phyloP scores from a whole-genome alignment of 495 filamentous ascomycete genomes.

The Sporormia fimetaria region DNA sequence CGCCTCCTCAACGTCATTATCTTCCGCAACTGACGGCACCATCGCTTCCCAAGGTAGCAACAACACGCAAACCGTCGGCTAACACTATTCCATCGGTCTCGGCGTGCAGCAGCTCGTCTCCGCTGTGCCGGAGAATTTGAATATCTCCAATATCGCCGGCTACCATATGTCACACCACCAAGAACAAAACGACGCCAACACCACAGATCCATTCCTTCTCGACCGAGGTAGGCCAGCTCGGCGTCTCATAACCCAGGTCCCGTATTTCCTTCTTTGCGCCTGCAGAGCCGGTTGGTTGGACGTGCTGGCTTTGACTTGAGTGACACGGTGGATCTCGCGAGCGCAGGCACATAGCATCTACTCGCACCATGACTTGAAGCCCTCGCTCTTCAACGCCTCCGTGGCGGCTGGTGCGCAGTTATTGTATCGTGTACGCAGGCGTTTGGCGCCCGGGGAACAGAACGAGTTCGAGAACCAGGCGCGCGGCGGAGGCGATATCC shows the following conservation, averaged over 20 bases:
- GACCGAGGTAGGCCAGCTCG: constrained; percentile 37
- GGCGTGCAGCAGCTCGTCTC: constrained; percentile 35
- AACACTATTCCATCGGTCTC: constrained; percentile 37
- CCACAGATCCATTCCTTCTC: constrained; percentile 42
- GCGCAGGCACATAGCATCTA: constrained; percentile 39
- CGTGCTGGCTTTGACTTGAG: constrained; percentile 33
- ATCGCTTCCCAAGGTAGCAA: constrained; percentile 37
- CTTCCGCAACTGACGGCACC: constrained; percentile 41
- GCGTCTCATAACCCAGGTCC: constrained; percentile 37
- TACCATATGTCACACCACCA: constrained; percentile 40
- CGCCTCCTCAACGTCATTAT: constrained; percentile 42
- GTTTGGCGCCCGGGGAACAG: constrained; percentile 29
- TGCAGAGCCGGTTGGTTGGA: constrained; percentile 31
- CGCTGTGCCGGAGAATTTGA: constrained; percentile 36
- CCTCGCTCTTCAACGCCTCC: constrained; percentile 31
- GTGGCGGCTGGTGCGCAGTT: constrained; percentile 35
- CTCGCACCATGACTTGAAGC: constrained; percentile 30
- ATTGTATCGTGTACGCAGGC: constrained; percentile 37
- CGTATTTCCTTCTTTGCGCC: constrained; percentile 39
- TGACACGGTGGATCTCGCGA: constrained; percentile 30
- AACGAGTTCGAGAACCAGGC: neutral
- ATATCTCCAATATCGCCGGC: constrained; percentile 40
- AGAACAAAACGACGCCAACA: constrained; percentile 43
- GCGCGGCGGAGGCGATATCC: constrained; percentile 9
- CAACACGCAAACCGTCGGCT: constrained; percentile 39